Conservation (phyloP, 306 rosid genomes). For the Calophaca sinica region DNA sequence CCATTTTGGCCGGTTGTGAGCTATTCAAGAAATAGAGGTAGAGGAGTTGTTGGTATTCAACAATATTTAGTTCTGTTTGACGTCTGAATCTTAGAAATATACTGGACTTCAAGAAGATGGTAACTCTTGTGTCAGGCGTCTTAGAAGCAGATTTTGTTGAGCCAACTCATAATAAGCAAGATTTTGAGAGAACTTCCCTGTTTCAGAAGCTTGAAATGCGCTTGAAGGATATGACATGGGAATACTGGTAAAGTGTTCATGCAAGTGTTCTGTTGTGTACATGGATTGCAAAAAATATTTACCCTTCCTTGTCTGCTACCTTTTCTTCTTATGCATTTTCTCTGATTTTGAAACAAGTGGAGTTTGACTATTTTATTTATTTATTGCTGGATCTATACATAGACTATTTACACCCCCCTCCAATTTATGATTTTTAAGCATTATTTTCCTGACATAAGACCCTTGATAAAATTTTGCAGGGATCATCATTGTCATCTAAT, state of each 20-base stretch:
- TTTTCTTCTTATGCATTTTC: constrained; percentile 18
- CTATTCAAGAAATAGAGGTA: constrained; percentile 51
- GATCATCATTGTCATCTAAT: constrained; percentile 67
- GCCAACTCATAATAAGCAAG: constrained; percentile 94
- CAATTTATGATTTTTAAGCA: no score
- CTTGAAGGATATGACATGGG: constrained; percentile 80
- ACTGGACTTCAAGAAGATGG: constrained; percentile 20
- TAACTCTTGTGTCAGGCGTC: constrained; percentile 60
- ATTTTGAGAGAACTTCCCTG: constrained; percentile 83
- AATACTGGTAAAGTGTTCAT: constrained; percentile 73
- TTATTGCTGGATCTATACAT: constrained; percentile 17
- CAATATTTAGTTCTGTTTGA: constrained; percentile 16
- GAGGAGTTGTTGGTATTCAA: constrained; percentile 80
- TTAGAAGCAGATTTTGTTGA: constrained; percentile 75
- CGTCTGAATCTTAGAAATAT: constrained; percentile 26
- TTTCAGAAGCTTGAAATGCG: constrained; percentile 88
- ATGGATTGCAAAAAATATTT: no score
- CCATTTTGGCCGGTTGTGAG: constrained; percentile 86
- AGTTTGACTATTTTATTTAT: constrained; percentile 18
- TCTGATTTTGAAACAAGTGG: constrained; percentile 2
- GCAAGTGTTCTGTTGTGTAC: constrained; percentile 8
- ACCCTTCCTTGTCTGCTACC: constrained; percentile 22
- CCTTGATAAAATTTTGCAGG: constrained; percentile 57
- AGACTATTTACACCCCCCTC: not conserved
- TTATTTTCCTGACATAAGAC: no score